Evolutionary conservation across 345 rosid species (phyloP), one percentile per base, ranked within the genome.

Genomic region (Euphorbia peplus): DNA sequence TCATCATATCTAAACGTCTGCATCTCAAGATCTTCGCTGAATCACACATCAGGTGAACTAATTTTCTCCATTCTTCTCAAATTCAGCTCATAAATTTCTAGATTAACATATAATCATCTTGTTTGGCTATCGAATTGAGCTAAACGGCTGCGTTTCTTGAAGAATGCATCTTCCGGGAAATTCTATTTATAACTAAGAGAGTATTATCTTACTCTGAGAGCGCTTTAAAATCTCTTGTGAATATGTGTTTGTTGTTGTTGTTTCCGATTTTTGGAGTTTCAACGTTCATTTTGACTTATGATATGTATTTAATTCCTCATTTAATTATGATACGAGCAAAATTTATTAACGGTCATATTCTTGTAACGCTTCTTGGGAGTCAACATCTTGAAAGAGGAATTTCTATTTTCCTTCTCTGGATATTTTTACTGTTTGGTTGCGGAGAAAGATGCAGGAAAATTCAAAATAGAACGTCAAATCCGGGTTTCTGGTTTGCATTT

Each of bases 391-490:
- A 16, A 30, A 58, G 16, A 58, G 37, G 35, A 57, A 57, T 57
- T n/a, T 16, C 3, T 16, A 58, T 44, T 47, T 61, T 42, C 22
- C 26, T 63, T n/a, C 18, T 42, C 2, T n/a, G n/a, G n/a, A n/a
- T 4, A 44, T 48, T 60, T 30, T 4, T 8, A 19, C 63, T 60
- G 71, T 68, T 70, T 80, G 75, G 70, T 37, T 46, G 53, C 66
- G n/a, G 68, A 71, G 76, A 77, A 76, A 67, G 39, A 46, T 48
- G 25, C 24, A 68, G 30, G 70, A 32, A 60, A 41, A 12, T 7
- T n/a, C n/a, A n/a, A n/a, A n/a, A n/a, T 32, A 28, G 4, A 35
- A 24, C 25, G 30, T 58, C 32, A 19, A 22, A 16, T 54, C 64
- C 16, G 57, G 57, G 25, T 10, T 30, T 56, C 61, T 8, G 64